phyloP scores from a whole-genome alignment of 345 rosid species.

The Geranium brycei region DNA sequence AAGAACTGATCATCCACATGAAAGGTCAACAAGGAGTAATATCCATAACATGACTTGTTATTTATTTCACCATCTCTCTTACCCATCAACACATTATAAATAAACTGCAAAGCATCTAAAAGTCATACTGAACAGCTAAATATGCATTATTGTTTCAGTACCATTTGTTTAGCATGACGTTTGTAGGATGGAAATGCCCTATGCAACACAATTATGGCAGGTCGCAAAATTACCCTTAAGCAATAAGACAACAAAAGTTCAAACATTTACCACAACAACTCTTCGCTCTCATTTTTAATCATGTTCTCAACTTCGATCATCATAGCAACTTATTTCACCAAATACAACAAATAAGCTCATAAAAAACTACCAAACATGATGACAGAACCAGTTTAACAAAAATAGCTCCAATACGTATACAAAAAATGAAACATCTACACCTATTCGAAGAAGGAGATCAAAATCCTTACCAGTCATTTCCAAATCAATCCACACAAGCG shows the following conservation, averaged over 20 bases:
- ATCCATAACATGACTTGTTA: background rate
- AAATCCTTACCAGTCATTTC: constrained; percentile 73
- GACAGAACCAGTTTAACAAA: background rate
- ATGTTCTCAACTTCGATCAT: background rate
- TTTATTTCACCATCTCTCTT: background rate
- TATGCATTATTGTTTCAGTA: background rate
- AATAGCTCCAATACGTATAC: background rate
- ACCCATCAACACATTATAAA: background rate
- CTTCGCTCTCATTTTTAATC: background rate
- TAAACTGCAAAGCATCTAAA: background rate
- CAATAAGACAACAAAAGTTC: background rate
- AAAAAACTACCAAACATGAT: too few species aligned
- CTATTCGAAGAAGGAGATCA: background rate
- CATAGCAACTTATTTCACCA: too few species aligned
- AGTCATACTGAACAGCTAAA: background rate
- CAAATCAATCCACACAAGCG: constrained; percentile 92
- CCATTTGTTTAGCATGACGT: background rate
- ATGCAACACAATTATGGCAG: background rate
- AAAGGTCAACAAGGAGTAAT: too few species aligned
- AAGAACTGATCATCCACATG: too few species aligned
- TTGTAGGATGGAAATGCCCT: background rate
- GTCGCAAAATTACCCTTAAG: background rate
- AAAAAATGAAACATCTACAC: background rate
- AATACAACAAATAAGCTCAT: too few species aligned
- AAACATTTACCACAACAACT: background rate